Evolutionary conservation across 306 rosid species (phyloP).

Genomic region (Castanea crenata): DNA sequence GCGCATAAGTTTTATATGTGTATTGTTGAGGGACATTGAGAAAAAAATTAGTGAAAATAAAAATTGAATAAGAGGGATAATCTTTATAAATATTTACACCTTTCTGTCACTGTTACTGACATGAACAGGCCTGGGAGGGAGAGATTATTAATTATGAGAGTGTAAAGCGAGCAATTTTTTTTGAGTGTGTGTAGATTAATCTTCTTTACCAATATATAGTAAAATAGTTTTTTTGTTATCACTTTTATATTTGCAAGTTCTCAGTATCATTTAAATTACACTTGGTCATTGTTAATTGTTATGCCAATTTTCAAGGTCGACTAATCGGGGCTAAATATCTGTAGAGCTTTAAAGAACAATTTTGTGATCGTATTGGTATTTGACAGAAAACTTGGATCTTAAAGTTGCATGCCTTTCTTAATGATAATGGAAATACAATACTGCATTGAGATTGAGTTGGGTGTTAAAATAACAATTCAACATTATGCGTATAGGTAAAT

Average conservation of each 20-base stretch:
- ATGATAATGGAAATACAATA: too few relatives aligned
- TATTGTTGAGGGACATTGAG: neutral
- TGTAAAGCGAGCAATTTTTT: neutral
- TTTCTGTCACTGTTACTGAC: conserved; percentile 4
- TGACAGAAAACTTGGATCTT: neutral
- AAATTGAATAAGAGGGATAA: conserved; percentile 1
- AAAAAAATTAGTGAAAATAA: neutral
- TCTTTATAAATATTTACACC: neutral
- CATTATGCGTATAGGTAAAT: neutral
- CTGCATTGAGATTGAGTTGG: neutral
- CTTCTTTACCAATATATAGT: neutral
- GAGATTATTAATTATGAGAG: conserved; percentile 4
- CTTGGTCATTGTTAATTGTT: too few relatives aligned
- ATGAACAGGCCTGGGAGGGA: neutral
- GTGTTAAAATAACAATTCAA: neutral
- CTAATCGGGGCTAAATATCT: too few relatives aligned
- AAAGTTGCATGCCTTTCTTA: neutral
- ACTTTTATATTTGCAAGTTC: neutral
- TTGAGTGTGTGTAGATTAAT: conserved; percentile 9
- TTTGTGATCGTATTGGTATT: too few relatives aligned
- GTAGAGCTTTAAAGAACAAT: too few relatives aligned
- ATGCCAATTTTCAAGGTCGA: too few relatives aligned
- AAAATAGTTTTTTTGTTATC: neutral
- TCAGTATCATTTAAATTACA: too few relatives aligned
- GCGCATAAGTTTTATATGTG: conserved; percentile 8